Conservation (phyloP, 192 early-diverging fungal species). For the Entomortierella beljakovae region DNA sequence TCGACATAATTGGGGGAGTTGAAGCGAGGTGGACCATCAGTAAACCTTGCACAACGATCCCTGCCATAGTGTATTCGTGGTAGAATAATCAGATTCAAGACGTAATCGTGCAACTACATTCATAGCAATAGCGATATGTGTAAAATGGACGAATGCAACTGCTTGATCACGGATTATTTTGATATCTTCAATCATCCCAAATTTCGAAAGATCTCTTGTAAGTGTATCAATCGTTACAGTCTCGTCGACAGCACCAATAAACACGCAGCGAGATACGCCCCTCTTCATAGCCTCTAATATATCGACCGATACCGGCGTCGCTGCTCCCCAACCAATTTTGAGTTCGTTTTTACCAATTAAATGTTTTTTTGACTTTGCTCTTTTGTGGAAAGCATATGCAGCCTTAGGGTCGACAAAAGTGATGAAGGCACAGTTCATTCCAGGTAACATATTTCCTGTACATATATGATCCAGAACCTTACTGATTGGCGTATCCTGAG, state of each 20-base stretch:
- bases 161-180: conserved; percentile 77
- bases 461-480: conserved; percentile 80
- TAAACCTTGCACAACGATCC: conserved; percentile 77
- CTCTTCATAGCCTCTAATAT: conserved; percentile 69
- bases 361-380: conserved; percentile 59
- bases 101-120: conserved; percentile 77
- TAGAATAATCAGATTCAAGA: conserved; percentile 64
- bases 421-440: conserved; percentile 86
- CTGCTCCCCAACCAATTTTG: conserved; percentile 84
- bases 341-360: conserved; percentile 69
- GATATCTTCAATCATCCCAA: conserved; percentile 80
- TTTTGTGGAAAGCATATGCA: conserved; percentile 72
- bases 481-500: conserved; percentile 63
- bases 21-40: conserved; percentile 10
- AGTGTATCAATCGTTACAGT: conserved; percentile 66
- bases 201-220: conserved; percentile 70
- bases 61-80: conserved; percentile 83
- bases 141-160: conserved; percentile 90
- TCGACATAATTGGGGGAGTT: conserved; percentile 19
- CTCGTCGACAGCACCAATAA: conserved; percentile 79
- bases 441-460: conserved; percentile 74
- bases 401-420: conserved; percentile 78
- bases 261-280: conserved; percentile 85
- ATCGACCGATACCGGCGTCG: conserved; percentile 60
- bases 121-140: conserved; percentile 74